Conservation (phyloP, 2,329 filamentous ascomycete genomes). For the Penicillium griseofulvum region DNA sequence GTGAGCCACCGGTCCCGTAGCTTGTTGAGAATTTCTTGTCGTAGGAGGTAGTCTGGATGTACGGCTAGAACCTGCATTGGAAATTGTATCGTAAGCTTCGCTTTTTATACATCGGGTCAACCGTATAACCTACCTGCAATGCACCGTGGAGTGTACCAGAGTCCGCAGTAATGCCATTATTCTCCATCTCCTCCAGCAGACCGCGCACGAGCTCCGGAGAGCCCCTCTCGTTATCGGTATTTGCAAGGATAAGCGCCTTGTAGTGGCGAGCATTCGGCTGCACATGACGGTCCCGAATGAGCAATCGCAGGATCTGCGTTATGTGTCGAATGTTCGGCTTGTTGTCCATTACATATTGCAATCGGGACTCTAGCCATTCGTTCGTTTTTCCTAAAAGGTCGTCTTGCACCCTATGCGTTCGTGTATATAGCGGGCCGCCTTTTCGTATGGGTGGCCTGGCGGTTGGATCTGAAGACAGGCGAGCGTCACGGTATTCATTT, state of each 20-base stretch:
- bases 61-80: conserved; percentile 63
- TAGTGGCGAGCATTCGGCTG: conserved; percentile 53
- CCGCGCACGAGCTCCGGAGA: conserved; percentile 62
- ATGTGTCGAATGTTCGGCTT: conserved; percentile 26
- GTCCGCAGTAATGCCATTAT: conserved; percentile 61
- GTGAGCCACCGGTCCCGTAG: conserved; percentile 66
- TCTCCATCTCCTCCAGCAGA: conserved; percentile 71
- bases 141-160: conserved; percentile 68
- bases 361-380: conserved; percentile 27
- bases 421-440: not conserved
- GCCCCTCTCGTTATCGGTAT: conserved; percentile 62
- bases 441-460: not conserved
- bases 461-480: not conserved
- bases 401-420: conserved; percentile 1
- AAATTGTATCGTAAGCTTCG: not conserved
- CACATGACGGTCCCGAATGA: conserved; percentile 39
- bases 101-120: not conserved
- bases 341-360: conserved; percentile 27
- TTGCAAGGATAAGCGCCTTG: conserved; percentile 70
- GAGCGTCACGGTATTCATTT: not conserved
- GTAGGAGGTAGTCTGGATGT: conserved; percentile 80
- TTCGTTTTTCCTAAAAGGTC: conserved; percentile 14
- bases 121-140: conserved; percentile 55
- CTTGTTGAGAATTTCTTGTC: conserved; percentile 66
- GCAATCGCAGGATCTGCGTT: conserved; percentile 35